These are phyloP conservation scores for Colletotrichum cordylinicola DNA, from an alignment of 2,329 filamentous ascomycete species.

Conservation along the genomic window DNA sequence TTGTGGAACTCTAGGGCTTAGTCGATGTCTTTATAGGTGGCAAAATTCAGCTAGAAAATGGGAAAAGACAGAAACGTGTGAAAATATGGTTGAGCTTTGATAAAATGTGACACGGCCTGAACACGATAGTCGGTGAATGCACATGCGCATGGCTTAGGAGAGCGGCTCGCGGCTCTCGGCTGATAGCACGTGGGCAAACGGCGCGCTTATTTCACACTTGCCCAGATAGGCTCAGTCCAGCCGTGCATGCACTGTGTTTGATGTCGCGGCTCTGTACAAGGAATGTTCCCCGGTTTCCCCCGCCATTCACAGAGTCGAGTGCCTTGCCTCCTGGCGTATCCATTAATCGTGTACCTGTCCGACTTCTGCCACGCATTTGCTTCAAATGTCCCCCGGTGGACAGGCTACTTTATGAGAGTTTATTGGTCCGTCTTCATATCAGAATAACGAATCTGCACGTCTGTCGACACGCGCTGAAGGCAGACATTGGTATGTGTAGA, in stretches of 20 bases:
- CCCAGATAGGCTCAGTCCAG: neutral
- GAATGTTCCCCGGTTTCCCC: neutral
- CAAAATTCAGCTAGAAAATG: neutral
- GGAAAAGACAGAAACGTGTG: neutral
- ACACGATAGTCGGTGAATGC: neutral
- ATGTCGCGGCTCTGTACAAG: neutral
- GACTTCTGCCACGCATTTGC: neutral
- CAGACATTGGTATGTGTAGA: neutral
- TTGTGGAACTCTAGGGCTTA: neutral
- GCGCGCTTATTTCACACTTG: neutral
- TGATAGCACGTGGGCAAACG: neutral
- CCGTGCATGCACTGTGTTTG: neutral
- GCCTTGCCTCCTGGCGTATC: neutral
- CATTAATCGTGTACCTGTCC: neutral
- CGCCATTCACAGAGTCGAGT: neutral
- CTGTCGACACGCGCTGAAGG: fast-evolving
- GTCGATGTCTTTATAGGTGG: neutral
- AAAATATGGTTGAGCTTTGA: neutral
- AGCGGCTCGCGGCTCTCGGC: neutral
- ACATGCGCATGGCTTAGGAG: no score
- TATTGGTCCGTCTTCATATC: fast-evolving
- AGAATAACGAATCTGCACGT: neutral
- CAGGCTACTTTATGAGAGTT: no score
- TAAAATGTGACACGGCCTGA: neutral
- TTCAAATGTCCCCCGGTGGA: neutral